Evolutionary conservation across 495 filamentous ascomycete species (phyloP).

Genomic region (Aspergillus nidulans): DNA sequence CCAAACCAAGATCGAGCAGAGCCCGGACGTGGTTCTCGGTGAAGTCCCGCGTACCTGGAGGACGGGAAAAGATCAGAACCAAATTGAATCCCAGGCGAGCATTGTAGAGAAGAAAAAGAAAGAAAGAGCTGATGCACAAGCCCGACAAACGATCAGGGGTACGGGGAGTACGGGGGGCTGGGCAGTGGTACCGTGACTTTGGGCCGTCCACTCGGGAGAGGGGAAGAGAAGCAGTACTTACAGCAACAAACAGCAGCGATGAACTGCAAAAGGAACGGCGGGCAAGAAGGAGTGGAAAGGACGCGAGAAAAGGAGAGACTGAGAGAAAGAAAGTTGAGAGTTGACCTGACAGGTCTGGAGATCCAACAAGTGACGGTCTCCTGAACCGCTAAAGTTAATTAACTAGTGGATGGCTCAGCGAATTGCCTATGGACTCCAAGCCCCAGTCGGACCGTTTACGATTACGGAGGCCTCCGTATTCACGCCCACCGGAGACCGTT

Average conservation of each 20-base stretch:
- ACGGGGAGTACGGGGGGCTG: conserved; percentile 6
- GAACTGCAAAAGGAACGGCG: neutral
- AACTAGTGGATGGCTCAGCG: neutral
- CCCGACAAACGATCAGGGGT: conserved; percentile 9
- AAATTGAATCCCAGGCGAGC: neutral
- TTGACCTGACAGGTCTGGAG: neutral
- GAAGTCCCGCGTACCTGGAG: neutral
- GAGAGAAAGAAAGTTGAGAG: neutral
- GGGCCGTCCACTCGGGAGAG: neutral
- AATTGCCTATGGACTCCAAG: neutral
- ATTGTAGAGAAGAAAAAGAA: neutral
- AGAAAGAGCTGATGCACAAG: conserved; percentile 1
- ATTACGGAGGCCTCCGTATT: no score
- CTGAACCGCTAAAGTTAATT: conserved; percentile 22
- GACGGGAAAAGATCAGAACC: neutral
- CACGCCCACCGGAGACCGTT: neutral
- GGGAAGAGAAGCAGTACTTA: neutral
- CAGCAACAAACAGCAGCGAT: conserved; percentile 4
- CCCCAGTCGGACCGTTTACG: neutral
- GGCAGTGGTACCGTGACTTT: neutral
- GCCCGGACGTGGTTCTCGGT: neutral
- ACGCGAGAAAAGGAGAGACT: neutral
- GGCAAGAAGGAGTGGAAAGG: neutral
- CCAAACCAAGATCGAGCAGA: neutral
- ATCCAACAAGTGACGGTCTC: conserved; percentile 8